Evolutionary conservation across 495 filamentous ascomycete species (phyloP), one percentile per base, ranked within the genome.

Genomic region (Echria macrotheca): DNA sequence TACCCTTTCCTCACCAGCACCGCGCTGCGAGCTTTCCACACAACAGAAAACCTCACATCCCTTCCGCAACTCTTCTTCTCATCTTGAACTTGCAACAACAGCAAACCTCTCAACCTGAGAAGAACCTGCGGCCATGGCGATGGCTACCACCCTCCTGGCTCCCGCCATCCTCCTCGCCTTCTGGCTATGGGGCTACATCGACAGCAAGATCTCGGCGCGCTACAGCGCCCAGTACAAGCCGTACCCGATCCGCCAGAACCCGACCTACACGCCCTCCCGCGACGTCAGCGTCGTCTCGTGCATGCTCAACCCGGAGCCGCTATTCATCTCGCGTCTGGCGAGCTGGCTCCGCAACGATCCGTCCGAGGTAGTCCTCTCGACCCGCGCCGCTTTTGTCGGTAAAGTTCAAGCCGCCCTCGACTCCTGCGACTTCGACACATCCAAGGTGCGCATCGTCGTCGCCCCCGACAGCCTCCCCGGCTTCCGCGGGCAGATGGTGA

Each of bases 101-200:
- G n/a, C n/a, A n/a, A n/a, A n/a, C n/a, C n/a, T n/a, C n/a, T n/a
- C n/a, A n/a, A n/a, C n/a, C n/a, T n/a, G n/a, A n/a, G n/a, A n/a
- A n/a, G n/a, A n/a, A n/a, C n/a, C n/a, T n/a, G n/a, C n/a, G n/a
- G n/a, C n/a, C n/a, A n/a, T n/a, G n/a, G n/a, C n/a, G n/a, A n/a
- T n/a, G n/a, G n/a, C n/a, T n/a, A n/a, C n/a, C n/a, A n/a, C n/a
- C n/a, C n/a, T n/a, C n/a, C n/a, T n/a, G n/a, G 43, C 26, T 18
- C 28, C 28, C 15, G 12, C 25, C 23, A 12, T 35, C 18, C 43
- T 46, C 18, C 3, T 19, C 2, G 17, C 28, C 17, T 35, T 46
- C 15, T 46, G 43, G 43, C 21, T 17, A 4, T 46, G 43, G 43
- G 28, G 43, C 10, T 19, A 25, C 43, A 17, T 45, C 43, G 43